Conservation (phyloP, 2,329 filamentous ascomycete genomes). For the Coniochaeta prunicola region DNA sequence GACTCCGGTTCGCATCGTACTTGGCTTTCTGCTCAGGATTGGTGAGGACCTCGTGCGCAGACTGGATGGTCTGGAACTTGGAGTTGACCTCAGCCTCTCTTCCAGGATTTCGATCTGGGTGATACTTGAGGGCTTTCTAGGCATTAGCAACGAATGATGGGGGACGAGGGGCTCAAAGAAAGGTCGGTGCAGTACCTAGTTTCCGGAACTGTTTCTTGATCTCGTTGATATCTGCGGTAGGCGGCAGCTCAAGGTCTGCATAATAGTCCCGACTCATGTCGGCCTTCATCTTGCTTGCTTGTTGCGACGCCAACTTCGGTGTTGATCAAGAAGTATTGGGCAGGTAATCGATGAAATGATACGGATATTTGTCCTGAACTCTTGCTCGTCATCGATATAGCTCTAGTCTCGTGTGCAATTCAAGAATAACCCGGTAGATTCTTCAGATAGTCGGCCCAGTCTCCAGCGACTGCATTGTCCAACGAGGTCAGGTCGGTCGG, state of each 20-base stretch:
- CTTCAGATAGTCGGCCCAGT: neutral
- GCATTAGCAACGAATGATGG: conserved; percentile 9
- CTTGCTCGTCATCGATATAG: neutral
- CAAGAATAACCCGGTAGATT: neutral
- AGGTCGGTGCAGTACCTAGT: conserved; percentile 48
- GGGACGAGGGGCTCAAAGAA: too few relatives aligned
- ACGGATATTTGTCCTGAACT: neutral
- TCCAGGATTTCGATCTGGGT: conserved; percentile 84
- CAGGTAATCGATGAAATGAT: neutral
- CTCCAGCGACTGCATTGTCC: neutral
- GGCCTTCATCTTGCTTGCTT: conserved; percentile 56
- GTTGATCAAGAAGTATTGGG: neutral
- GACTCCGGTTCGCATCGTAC: conserved; percentile 41
- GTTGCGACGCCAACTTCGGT: conserved; percentile 28
- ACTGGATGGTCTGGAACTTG: conserved; percentile 81
- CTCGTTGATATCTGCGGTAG: conserved; percentile 62
- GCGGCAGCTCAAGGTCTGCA: conserved; percentile 67
- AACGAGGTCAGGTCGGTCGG: neutral
- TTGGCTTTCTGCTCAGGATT: conserved; percentile 43
- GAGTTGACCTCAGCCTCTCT: conserved; percentile 71
- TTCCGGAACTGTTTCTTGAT: conserved; percentile 84
- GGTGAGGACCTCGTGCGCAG: conserved; percentile 68
- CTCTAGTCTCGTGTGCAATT: neutral
- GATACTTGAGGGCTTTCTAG: conserved; percentile 66
- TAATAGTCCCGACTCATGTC: conserved; percentile 74